Evolutionary conservation across 2,329 filamentous ascomycete genomes (phyloP).

Genomic region (Aspergillus ustus): DNA sequence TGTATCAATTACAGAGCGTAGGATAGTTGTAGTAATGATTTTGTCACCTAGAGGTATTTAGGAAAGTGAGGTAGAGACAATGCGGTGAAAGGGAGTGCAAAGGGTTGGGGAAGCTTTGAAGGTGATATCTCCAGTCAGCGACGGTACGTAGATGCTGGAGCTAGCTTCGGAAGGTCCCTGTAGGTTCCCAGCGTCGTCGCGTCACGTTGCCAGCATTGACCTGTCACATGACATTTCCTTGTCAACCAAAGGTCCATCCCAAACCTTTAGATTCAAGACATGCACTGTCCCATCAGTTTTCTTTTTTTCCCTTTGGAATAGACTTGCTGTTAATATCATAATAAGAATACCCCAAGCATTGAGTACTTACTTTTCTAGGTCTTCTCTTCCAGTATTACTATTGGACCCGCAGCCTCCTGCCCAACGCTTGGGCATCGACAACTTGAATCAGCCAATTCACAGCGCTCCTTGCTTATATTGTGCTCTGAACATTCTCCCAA

Average conservation of each 20-base stretch:
- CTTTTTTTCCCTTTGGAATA: not conserved
- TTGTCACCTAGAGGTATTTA: not conserved
- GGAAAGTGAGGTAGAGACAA: not conserved
- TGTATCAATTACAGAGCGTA: not conserved
- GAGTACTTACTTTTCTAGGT: not conserved
- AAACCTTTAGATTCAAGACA: not conserved
- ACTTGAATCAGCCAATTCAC: not conserved
- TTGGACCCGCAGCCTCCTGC: conserved; percentile 1
- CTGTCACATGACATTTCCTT: conserved; percentile 8
- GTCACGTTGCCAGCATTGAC: not conserved
- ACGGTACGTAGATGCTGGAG: conserved; percentile 8
- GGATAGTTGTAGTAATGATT: not conserved
- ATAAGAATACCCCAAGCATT: not conserved
- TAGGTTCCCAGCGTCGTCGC: conserved; percentile 10
- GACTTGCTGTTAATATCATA: not conserved
- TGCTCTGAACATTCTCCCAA: not conserved
- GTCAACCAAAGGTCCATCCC: not conserved
- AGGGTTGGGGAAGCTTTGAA: conserved; percentile 3
- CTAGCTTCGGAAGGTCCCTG: conserved; percentile 8
- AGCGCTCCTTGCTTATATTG: not conserved
- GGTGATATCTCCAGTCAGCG: not conserved
- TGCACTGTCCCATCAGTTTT: not conserved
- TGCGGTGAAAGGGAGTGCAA: not conserved
- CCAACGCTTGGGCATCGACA: conserved; percentile 19
- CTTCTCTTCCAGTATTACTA: not conserved